A percentile compares a stretch with the other conserved stretches of the same genome.
Evolutionary conservation across 2,329 filamentous ascomycete genomes (phyloP).

Genomic region (Aspergillus calidoustus): DNA sequence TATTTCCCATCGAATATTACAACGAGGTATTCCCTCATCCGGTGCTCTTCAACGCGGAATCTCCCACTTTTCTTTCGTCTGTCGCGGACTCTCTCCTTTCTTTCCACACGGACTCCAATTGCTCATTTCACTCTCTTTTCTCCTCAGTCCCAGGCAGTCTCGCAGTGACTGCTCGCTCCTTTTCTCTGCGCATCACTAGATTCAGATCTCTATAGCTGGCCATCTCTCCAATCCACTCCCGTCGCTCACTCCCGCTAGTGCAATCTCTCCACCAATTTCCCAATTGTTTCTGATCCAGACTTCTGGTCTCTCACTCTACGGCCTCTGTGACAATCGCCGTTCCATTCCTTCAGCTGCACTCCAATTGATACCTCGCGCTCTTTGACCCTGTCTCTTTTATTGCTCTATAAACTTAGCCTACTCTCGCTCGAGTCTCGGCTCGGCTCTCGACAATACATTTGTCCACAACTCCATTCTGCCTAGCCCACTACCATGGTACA

Average conservation of each 20-base stretch:
- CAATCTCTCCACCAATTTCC: constrained; percentile 13
- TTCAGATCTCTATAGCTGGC: background rate
- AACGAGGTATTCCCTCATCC: constrained; percentile 13
- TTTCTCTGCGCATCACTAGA: background rate
- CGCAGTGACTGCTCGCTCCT: background rate
- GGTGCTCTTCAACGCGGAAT: constrained; percentile 9
- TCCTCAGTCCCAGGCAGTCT: background rate
- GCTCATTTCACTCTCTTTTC: background rate
- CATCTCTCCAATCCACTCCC: constrained; percentile 2
- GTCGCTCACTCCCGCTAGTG: constrained; percentile 13
- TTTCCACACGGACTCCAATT: background rate
- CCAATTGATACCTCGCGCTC: constrained; percentile 16
- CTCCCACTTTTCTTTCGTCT: constrained; percentile 16
- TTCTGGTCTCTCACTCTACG: constrained; percentile 7
- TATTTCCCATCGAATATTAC: background rate
- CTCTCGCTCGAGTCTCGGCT: background rate
- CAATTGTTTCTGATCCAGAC: constrained; percentile 17
- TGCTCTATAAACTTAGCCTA: constrained; percentile 12
- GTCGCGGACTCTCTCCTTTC: constrained; percentile 1
- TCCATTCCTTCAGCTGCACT: constrained; percentile 18
- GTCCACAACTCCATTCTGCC: constrained; percentile 3
- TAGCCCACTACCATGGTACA: constrained; percentile 24
- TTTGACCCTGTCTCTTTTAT: constrained; percentile 2
- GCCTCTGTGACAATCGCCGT: constrained; percentile 16
- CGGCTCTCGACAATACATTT: constrained; percentile 11